Evolutionary conservation across 257 asterid species (phyloP).

Genomic region (Avicennia marina): DNA sequence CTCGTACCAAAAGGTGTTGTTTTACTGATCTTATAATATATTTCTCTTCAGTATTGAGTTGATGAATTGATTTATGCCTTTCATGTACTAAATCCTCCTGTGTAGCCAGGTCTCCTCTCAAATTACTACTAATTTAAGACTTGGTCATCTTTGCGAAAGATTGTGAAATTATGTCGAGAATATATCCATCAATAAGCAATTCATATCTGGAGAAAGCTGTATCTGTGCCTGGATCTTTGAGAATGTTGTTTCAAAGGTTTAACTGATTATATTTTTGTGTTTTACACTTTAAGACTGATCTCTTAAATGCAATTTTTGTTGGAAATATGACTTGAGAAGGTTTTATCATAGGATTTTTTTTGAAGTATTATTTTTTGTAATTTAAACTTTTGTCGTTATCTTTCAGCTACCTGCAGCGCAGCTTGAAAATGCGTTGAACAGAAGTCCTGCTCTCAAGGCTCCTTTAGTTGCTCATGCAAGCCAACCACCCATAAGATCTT

Average conservation of each 20-base stretch:
- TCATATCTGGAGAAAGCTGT: no score
- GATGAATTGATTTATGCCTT: background rate
- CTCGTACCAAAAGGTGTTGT: no score
- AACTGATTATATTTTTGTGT: background rate
- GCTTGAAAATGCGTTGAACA: slow-evolving; percentile 79
- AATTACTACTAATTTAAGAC: no score
- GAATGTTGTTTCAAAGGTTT: background rate
- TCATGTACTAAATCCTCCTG: no score
- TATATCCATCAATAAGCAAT: no score
- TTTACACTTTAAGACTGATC: background rate
- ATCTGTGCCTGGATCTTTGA: no score
- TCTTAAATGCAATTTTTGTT: background rate
- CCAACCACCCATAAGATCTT: slow-evolving; percentile 72
- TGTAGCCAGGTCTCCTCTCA: no score
- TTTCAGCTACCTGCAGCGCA: slow-evolving; percentile 91
- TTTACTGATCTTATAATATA: no score
- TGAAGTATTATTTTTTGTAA: slow-evolving; percentile 6
- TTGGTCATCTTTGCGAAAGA: no score
- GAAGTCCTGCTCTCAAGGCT: slow-evolving; percentile 73
- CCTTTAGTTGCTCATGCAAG: slow-evolving; percentile 87
- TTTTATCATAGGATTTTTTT: background rate
- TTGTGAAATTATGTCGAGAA: no score
- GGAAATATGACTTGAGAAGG: background rate
- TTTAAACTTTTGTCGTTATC: slow-evolving; percentile 4
- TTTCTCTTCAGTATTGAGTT: no score